Conservation (phyloP, 2,329 filamentous ascomycete species). For the Diplodia seriata region DNA sequence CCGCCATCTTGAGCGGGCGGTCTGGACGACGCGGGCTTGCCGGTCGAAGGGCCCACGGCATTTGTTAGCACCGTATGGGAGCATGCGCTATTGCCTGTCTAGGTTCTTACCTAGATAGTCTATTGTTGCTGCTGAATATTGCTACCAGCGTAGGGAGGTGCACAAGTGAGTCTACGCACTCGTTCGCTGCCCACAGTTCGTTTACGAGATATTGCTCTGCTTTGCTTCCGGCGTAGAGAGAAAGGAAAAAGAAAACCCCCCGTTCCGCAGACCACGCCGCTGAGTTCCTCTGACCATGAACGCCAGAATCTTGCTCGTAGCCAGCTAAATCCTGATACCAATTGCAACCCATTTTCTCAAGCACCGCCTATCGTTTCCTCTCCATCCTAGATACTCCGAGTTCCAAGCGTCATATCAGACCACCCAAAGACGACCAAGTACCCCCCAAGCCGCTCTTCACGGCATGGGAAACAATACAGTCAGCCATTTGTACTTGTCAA, state of each 20-base stretch:
- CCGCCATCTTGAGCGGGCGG: too few relatives aligned
- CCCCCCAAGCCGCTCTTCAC: not conserved
- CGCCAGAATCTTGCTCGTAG: not conserved
- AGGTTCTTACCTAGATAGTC: not conserved
- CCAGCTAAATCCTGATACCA: not conserved
- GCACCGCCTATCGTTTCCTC: not conserved
- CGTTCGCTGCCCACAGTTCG: not conserved
- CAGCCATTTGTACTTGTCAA: constrained; percentile 3
- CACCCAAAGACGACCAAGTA: not conserved
- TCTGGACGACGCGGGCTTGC: not conserved
- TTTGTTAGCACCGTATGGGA: not conserved
- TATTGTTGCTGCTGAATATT: not conserved
- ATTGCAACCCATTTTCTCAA: not conserved
- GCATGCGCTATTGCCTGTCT: not conserved
- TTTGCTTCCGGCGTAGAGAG: not conserved
- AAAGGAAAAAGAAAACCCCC: not conserved
- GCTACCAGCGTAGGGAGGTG: not conserved
- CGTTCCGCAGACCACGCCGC: not conserved
- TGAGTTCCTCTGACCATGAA: not conserved
- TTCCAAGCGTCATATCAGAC: not conserved
- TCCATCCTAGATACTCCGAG: not conserved
- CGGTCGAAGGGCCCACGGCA: not conserved
- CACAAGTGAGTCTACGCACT: not conserved
- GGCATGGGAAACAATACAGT: not conserved
- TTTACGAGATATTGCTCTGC: not conserved